Conservation (phyloP, 2,329 filamentous ascomycete species). For the Fusarium dimerum region DNA sequence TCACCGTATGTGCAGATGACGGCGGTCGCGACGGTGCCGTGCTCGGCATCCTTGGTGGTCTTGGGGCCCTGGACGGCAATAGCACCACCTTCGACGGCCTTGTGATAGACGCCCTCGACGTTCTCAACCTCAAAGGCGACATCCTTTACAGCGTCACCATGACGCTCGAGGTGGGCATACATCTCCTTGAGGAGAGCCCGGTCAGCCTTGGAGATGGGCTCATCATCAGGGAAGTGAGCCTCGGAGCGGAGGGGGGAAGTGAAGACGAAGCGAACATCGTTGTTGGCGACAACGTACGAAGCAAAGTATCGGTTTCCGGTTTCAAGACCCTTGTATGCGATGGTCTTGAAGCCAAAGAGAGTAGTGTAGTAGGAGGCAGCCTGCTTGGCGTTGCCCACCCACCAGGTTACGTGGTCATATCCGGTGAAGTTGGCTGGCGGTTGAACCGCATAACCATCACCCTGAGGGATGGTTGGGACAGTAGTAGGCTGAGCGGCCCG, state of each 20-base stretch:
- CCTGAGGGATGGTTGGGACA: conserved; percentile 33
- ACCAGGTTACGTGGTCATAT: conserved; percentile 95
- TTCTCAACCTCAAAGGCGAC: conserved; percentile 94
- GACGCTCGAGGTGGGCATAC: conserved; percentile 78
- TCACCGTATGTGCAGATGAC: conserved; percentile 92
- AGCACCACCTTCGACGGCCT: conserved; percentile 68
- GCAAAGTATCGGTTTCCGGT: conserved; percentile 80
- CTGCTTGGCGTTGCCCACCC: conserved; percentile 96
- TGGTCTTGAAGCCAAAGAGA: conserved; percentile 79
- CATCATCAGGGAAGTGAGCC: conserved; percentile 54
- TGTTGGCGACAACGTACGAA: conserved; percentile 81
- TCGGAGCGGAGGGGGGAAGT: conserved; percentile 75
- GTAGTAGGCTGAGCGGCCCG: conserved; percentile 42
- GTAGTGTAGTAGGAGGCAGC: conserved; percentile 85
- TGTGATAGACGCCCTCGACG: conserved; percentile 75
- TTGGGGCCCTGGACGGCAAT: conserved; percentile 63
- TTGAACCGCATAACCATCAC: conserved; percentile 56
- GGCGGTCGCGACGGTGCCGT: conserved; percentile 70
- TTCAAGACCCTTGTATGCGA: conserved; percentile 87
- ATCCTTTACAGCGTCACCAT: conserved; percentile 93
- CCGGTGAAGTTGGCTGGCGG: conserved; percentile 67
- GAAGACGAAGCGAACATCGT: conserved; percentile 77
- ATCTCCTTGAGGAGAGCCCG: conserved; percentile 69
- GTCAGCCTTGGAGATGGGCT: conserved; percentile 65
- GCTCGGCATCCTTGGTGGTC: conserved; percentile 54